Evolutionary conservation across 176 grass and related monocot genomes (phyloP), one percentile per base, ranked within the genome.

Genomic region (Triticum timopheevii): DNA sequence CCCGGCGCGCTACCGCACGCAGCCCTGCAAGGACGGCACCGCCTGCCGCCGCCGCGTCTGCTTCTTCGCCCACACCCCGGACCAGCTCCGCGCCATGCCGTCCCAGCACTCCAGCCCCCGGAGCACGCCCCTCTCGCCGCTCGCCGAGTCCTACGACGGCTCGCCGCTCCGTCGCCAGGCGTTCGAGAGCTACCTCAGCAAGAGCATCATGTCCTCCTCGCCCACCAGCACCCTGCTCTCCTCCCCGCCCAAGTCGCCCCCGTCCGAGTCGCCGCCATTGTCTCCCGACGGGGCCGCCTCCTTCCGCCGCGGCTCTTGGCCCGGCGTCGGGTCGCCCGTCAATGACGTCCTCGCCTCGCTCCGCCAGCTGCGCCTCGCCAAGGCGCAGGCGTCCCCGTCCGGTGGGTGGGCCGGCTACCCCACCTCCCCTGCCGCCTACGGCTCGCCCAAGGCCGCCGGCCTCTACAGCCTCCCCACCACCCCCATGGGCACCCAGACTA

Each of bases 11-110:
- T 99, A 99, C 79, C 94, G 97, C 52, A 99, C 97, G 0, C 97
- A 99, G 87, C 97, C 97, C 1, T 99, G 97, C 92, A 99, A 99
- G 82, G 97, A 99, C 54, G 97, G 97, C 30, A 96, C 89, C 0
- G 85, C 85, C 1, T 99, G 97, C 83, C 89, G 97, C 23, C 92
- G 97, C 42, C 86, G 97, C 9, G 97, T 99, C 31, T 99, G 97
- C 82, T 99, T 99, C 92, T 99, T 99, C 85, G 97, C 97, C 0
- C 97, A 99, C 80, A 99, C 94, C 0, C 89, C 94, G 0, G 97
- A 94, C 42, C 97, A 99, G 82, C 87, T 99, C 3, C 92, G 97
- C 49, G 79, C 92, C 20, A 89, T 99, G 27, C 90, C 97, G 4
- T 27, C 87, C 39, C 93, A 92, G 84, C 93, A 93, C 84, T 69